Percentiles rank a stretch among this genome's conserved stretches.
Conservation (phyloP, 305 asterid species). For the Striga hermonthica region DNA sequence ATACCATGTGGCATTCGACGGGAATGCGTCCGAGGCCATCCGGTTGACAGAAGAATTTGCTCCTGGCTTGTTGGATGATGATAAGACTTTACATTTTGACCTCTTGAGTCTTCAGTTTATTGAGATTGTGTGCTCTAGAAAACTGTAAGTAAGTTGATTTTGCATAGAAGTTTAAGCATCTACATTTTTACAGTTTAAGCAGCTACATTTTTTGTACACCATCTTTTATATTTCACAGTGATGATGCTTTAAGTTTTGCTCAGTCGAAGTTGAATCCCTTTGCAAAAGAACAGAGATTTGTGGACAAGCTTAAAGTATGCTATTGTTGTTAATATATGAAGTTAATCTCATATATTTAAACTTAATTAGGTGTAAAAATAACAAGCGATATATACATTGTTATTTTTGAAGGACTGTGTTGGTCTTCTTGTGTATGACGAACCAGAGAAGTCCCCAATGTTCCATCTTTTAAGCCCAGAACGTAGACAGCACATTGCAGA, state of each 20-base stretch:
- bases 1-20: slow-evolving; percentile 52
- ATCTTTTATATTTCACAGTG: slow-evolving; percentile 48
- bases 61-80: slow-evolving; percentile 73
- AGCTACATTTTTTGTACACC: slow-evolving; percentile 9
- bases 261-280: slow-evolving; percentile 70
- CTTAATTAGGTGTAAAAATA: not conserved
- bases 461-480: slow-evolving; percentile 73
- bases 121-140: slow-evolving; percentile 67
- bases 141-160: slow-evolving; percentile 54
- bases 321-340: not conserved
- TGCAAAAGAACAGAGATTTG: slow-evolving; percentile 70
- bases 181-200: slow-evolving; percentile 12
- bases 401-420: slow-evolving; percentile 65
- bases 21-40: slow-evolving; percentile 70
- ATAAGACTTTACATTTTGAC: slow-evolving; percentile 82
- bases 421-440: slow-evolving; percentile 87
- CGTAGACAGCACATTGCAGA: slow-evolving; percentile 78
- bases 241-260: slow-evolving; percentile 87
- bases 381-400: not conserved
- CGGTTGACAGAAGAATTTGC: slow-evolving; percentile 67
- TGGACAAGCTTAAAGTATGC: slow-evolving; percentile 74
- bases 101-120: slow-evolving; percentile 82
- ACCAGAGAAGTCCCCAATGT: slow-evolving; percentile 91
- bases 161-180: slow-evolving; percentile 15
- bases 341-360: not conserved